Evolutionary conservation across 352 stramenopile species (phyloP).

Genomic region (Phytopythium chamaehyphon): DNA sequence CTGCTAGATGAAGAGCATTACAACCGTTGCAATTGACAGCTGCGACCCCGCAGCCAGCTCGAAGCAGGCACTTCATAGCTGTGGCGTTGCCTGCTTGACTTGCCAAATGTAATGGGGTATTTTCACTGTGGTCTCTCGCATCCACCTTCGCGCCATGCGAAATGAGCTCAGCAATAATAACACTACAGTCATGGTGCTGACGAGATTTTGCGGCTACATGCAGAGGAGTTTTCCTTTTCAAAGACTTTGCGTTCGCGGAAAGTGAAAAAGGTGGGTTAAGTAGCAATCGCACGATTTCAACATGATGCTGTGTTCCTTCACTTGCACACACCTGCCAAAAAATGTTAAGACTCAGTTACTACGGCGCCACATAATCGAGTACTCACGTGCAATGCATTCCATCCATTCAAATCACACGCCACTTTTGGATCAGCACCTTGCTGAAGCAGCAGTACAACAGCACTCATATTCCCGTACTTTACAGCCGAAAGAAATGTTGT

Average conservation of each 20-base stretch:
- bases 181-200: conserved; percentile 9
- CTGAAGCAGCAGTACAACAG: conserved; percentile 36
- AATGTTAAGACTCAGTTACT: neutral
- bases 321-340: conserved; percentile 42
- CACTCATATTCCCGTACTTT: conserved; percentile 38
- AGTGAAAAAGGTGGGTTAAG: conserved; percentile 13
- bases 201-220: conserved; percentile 30
- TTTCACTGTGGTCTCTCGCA: conserved; percentile 25
- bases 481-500: conserved; percentile 32
- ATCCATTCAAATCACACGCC: conserved; percentile 47
- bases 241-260: conserved; percentile 31
- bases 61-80: conserved; percentile 25
- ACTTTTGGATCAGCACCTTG: conserved; percentile 23
- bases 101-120: conserved; percentile 41
- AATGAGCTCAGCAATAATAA: conserved; percentile 24
- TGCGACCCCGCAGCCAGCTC: conserved; percentile 20
- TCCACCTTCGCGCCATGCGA: conserved; percentile 29
- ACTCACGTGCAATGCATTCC: conserved; percentile 59
- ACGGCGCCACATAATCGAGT: neutral
- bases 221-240: conserved; percentile 51
- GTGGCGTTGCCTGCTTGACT: conserved; percentile 18
- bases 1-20: conserved; percentile 45
- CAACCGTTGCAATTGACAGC: conserved; percentile 27
- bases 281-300: conserved; percentile 34
- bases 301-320: conserved; percentile 20